A percentile compares a stretch with the other conserved stretches of the same genome.
These are phyloP conservation scores for Paecilomyces variotii DNA, from an alignment of 2,329 filamentous ascomycete genomes.

Conservation along the genomic window DNA sequence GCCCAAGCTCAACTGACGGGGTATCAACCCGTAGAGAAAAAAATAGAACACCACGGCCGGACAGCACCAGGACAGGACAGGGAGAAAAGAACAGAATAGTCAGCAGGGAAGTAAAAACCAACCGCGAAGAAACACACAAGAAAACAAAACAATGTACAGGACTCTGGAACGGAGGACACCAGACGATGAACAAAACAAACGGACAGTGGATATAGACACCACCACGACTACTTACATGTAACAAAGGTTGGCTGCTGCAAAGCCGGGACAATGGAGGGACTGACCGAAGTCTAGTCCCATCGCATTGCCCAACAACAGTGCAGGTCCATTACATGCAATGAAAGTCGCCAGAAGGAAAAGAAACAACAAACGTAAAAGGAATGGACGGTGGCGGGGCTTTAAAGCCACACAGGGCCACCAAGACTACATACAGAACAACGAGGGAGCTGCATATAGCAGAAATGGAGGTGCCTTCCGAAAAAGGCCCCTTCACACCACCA, in stretches of 20 bases:
- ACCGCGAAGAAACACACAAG: not conserved
- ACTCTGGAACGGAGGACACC: not conserved
- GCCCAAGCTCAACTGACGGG: constrained; percentile 14
- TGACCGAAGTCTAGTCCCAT: constrained; percentile 1
- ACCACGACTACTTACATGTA: constrained; percentile 1
- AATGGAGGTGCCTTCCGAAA: constrained; percentile 2
- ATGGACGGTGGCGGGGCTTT: not conserved
- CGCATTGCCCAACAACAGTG: not conserved
- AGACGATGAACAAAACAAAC: not conserved
- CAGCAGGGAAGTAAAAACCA: not conserved
- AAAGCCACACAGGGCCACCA: not conserved
- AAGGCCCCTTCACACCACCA: not conserved
- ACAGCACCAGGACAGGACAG: not conserved
- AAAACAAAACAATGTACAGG: not conserved
- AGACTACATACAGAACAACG: not conserved
- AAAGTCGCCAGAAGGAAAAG: not conserved
- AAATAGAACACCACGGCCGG: constrained; percentile 3
- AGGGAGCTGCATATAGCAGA: not conserved
- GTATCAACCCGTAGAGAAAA: constrained; percentile 7
- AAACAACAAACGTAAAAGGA: not conserved
- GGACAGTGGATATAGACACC: not conserved
- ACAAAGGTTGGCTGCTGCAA: not conserved
- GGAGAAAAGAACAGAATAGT: not conserved
- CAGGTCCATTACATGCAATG: not conserved
- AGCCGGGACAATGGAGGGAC: constrained; percentile 1